Evolutionary conservation across 106 monocot genomes (phyloP).

Genomic region (Posidonia australis): DNA sequence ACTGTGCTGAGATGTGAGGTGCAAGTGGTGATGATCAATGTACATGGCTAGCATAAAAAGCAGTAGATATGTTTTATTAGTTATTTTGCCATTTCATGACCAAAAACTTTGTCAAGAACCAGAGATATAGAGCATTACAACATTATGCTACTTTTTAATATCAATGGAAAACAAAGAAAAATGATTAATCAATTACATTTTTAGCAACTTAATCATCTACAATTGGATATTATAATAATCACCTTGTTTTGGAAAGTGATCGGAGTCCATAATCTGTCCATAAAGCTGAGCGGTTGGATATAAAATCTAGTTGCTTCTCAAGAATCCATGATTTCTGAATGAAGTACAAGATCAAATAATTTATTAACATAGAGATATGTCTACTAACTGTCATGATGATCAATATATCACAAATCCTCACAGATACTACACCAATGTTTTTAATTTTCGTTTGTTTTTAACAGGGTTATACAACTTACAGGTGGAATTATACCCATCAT

Average conservation of each 20-base stretch:
- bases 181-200: no score
- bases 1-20: no score
- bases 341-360: background rate
- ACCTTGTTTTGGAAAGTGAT: slow-evolving; percentile 90
- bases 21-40: no score
- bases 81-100: no score
- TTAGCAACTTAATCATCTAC: background rate
- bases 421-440: background rate
- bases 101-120: no score
- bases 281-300: slow-evolving; percentile 65
- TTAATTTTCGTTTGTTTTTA: background rate
- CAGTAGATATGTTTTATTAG: no score
- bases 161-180: no score
- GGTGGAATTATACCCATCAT: slow-evolving; percentile 94
- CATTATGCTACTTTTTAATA: no score
- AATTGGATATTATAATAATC: background rate
- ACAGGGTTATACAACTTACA: slow-evolving; percentile 33
- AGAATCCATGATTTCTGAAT: slow-evolving; percentile 71
- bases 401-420: background rate
- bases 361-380: no score
- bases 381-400: background rate
- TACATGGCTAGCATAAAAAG: no score
- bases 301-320: slow-evolving; percentile 72
- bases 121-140: no score
- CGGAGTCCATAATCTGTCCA: slow-evolving; percentile 94